Conservation (phyloP, 495 filamentous ascomycete genomes). For the Astrothelium subdiscretum region DNA sequence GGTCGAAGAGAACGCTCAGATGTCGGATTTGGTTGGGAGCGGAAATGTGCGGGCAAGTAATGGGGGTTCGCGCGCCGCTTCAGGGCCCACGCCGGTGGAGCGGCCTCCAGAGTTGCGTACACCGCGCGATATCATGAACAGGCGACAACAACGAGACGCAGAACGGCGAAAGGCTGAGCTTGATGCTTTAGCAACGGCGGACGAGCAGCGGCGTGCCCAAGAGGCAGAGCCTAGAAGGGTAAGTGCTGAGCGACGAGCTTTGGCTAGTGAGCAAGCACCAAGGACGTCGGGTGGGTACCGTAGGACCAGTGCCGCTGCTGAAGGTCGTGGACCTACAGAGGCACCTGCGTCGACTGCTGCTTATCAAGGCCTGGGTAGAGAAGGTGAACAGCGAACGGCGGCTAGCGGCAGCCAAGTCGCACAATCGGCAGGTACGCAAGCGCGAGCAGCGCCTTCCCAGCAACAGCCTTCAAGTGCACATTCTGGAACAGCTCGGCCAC, state of each 20-base stretch:
- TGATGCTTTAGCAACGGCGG: slow-evolving; percentile 18
- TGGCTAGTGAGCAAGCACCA: not conserved
- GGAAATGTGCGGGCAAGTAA: slow-evolving; percentile 27
- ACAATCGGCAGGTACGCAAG: slow-evolving; percentile 9
- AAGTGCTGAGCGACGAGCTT: slow-evolving; percentile 26
- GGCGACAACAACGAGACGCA: slow-evolving; percentile 23
- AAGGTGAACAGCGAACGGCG: not conserved
- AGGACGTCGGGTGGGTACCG: not conserved
- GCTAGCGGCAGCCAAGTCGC: slow-evolving; percentile 1
- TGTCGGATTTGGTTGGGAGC: slow-evolving; percentile 70
- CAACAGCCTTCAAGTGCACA: slow-evolving; percentile 9
- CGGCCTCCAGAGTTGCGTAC: slow-evolving; percentile 24
- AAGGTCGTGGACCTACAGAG: not conserved
- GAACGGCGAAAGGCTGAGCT: slow-evolving; percentile 18
- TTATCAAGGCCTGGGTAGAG: not conserved
- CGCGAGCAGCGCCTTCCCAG: slow-evolving; percentile 6
- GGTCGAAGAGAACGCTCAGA: slow-evolving; percentile 83
- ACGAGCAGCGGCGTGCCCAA: slow-evolving; percentile 15
- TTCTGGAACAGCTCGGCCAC: slow-evolving; percentile 5
- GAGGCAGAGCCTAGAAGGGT: slow-evolving; percentile 25
- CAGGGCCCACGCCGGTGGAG: slow-evolving; percentile 26
- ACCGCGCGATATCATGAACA: slow-evolving; percentile 28
- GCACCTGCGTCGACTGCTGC: not conserved
- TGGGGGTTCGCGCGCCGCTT: slow-evolving; percentile 26
- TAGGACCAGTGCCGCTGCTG: not conserved